Evolutionary conservation across 2,329 filamentous ascomycete genomes (phyloP), one percentile per base, ranked within the genome.

Genomic region (Colletotrichum tamarilloi): DNA sequence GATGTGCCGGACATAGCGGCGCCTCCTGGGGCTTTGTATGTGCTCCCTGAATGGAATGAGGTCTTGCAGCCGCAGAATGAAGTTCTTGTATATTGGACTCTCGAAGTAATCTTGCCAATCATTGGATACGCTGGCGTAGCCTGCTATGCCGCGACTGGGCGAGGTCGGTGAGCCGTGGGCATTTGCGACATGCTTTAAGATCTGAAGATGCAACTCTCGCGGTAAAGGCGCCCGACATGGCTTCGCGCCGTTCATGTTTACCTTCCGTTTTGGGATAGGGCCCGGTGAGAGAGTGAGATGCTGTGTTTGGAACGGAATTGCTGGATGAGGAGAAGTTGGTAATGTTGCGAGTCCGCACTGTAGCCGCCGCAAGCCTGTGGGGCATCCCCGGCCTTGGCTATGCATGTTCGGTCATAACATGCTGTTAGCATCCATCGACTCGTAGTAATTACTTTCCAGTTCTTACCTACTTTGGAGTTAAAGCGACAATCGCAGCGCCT

Each of bases 91-190:
- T 14, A n/a, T 53, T 6, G 49, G 22, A 2, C 24, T n/a, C 28
- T 68, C 59, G 19, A 68, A 64, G 6, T 52, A 58, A 2, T 24
- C 8, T n/a, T 38, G 59, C 59, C 52, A 68, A 6, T n/a, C 32
- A 8, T 35, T 56, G 35, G 49, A 64, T 22, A 64, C 67, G n/a
- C 67, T 46, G 32, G 59, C 52, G 49, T 58, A 68, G 9, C 42
- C 8, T 16, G 57, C 66, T 6, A 68, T 38, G 6, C 57, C 66
- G 7, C 57, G 46, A 3, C 57, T 30, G n/a, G 35, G 22, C 1
- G 57, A 26, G 7, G 5, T 42, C 5, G 26, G 6, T 11, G 24
- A 19, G 28, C 30, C 24, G 52, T 49, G 53, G 8, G 52, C 58
- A 11, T 28, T 38, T 4, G 59, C 59, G 4, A 65, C 53, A 14